Conservation (phyloP, 805 yeast species). For the Hanseniaspora taiwanica region DNA sequence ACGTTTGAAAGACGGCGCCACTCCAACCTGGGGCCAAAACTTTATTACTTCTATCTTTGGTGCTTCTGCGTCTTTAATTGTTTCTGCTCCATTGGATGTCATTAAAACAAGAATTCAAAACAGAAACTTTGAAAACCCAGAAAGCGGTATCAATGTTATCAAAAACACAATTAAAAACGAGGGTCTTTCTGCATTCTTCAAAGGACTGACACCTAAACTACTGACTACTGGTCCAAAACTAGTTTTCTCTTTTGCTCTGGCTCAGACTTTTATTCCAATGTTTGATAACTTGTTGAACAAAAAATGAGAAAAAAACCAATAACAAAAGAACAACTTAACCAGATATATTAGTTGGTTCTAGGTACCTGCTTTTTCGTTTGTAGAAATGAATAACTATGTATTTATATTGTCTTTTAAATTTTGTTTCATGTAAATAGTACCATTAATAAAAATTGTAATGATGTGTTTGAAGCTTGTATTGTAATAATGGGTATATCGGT, state of each 20-base stretch:
- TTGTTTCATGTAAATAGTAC: too few relatives aligned
- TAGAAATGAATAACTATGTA: too few relatives aligned
- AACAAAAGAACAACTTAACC: too few relatives aligned
- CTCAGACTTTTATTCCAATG: constrained; percentile 93
- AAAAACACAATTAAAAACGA: constrained; percentile 89
- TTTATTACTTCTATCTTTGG: constrained; percentile 90
- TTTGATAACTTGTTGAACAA: constrained; percentile 53
- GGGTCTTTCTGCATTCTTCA: constrained; percentile 83
- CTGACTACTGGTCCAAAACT: constrained; percentile 97
- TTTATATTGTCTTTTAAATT: too few relatives aligned
- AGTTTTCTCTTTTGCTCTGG: constrained; percentile 95
- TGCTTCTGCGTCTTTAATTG: constrained; percentile 92
- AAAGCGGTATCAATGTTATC: constrained; percentile 82
- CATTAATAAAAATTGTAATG: too few relatives aligned
- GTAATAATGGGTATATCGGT: neutral
- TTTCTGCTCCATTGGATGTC: constrained; percentile 94
- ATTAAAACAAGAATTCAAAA: constrained; percentile 98
- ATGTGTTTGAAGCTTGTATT: constrained; percentile 1
- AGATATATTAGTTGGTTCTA: too few relatives aligned
- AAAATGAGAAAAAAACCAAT: constrained; percentile 4
- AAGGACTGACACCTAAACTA: constrained; percentile 92
- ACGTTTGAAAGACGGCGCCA: constrained; percentile 71
- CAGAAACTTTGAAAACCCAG: constrained; percentile 89
- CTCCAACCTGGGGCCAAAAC: constrained; percentile 92
- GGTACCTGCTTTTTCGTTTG: too few relatives aligned